phyloP scores from a whole-genome alignment of 2,329 filamentous ascomycete genomes.

The Beauveria brongniartii region DNA sequence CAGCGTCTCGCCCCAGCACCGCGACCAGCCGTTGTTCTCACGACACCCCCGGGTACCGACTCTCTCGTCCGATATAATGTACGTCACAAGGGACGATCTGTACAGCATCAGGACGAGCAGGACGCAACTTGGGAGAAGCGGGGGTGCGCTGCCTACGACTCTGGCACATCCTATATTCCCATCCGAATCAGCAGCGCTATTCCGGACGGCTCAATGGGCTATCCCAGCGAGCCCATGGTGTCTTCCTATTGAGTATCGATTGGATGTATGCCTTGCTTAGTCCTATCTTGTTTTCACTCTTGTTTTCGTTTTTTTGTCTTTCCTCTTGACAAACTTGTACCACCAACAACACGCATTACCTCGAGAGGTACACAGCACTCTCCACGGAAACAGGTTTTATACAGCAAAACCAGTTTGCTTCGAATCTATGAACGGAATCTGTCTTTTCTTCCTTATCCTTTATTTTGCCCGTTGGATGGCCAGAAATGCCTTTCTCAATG shows the following conservation, averaged over 20 bases:
- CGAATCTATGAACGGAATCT: not conserved
- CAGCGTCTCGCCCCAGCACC: constrained; percentile 53
- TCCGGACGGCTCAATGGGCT: not conserved
- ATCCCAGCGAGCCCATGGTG: constrained; percentile 2
- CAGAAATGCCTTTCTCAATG: not conserved
- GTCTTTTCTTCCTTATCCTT: not conserved
- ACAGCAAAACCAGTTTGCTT: constrained; percentile 7
- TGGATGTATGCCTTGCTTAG: not conserved
- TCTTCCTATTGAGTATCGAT: not conserved
- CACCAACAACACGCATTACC: constrained; percentile 1
- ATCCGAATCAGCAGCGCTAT: constrained; percentile 16
- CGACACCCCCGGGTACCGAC: constrained; percentile 36
- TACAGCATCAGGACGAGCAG: constrained; percentile 17
- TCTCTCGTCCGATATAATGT: constrained; percentile 40
- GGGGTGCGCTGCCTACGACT: constrained; percentile 27
- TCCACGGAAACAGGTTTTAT: constrained; percentile 2
- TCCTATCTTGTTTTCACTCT: not conserved
- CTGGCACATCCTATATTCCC: constrained; percentile 28
- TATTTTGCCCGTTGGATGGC: constrained; percentile 7
- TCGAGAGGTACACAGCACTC: constrained; percentile 10
- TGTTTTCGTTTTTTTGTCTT: not conserved
- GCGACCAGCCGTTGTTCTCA: constrained; percentile 32
- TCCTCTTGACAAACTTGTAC: constrained; percentile 1
- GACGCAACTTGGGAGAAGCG: constrained; percentile 23
- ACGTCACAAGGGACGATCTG: constrained; percentile 29